Conservation (phyloP, 1,284 basidiomycete genomes). For the Nidula niveotomentosa region DNA sequence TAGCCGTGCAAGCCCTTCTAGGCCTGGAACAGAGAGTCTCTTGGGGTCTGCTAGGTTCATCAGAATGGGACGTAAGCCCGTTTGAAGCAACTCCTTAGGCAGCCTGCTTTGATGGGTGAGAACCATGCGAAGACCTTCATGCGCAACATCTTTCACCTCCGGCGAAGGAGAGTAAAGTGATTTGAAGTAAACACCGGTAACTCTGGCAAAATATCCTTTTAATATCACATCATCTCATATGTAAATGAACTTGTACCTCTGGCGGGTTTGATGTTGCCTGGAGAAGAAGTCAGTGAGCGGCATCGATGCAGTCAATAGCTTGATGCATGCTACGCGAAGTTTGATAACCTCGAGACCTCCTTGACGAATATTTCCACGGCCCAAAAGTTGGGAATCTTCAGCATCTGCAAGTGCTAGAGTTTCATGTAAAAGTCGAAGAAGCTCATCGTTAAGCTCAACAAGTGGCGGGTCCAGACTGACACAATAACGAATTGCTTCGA, state of each 20-base stretch:
- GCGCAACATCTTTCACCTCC: constrained; percentile 95
- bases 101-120: constrained; percentile 89
- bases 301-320: constrained; percentile 93
- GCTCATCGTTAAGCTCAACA: constrained; percentile 89
- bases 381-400: constrained; percentile 84
- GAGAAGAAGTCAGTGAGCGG: constrained; percentile 91
- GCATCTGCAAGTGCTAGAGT: constrained; percentile 95
- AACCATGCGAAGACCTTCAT: constrained; percentile 91
- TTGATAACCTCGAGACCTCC: constrained; percentile 84
- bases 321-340: constrained; percentile 95
- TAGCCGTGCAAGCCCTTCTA: constrained; percentile 95
- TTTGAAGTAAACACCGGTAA: constrained; percentile 98
- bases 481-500: constrained; percentile 96
- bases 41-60: constrained; percentile 99
- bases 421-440: constrained; percentile 91
- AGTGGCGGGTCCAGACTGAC: constrained; percentile 83
- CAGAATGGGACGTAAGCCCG: constrained; percentile 92
- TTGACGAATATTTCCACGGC: constrained; percentile 77
- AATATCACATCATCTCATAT: constrained; percentile 4
- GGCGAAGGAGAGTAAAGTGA: constrained; percentile 93
- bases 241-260: constrained; percentile 53
- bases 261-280: constrained; percentile 79
- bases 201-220: constrained; percentile 42
- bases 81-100: constrained; percentile 95
- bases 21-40: constrained; percentile 89